phyloP scores from a whole-genome alignment of 306 rosid species.

The Castanea crenata region DNA sequence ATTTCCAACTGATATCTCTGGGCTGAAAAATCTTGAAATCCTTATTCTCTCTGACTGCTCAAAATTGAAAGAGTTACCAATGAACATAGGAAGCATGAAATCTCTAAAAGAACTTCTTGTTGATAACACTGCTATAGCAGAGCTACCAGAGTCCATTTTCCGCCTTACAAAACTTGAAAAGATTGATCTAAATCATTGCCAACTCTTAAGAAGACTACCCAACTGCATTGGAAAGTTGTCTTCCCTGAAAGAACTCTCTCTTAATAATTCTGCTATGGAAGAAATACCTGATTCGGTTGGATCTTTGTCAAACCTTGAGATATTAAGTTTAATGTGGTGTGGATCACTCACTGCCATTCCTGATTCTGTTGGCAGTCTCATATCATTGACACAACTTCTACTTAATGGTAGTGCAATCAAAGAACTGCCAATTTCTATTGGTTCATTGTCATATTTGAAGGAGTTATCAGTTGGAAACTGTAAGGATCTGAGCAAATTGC shows the following conservation, averaged over 20 bases:
- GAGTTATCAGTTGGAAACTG: conserved; percentile 35
- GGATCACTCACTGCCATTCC: conserved; percentile 43
- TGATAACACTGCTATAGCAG: conserved; percentile 37
- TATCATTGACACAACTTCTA: conserved; percentile 27
- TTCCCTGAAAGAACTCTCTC: conserved; percentile 50
- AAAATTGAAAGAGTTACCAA: conserved; percentile 44
- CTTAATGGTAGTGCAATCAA: conserved; percentile 23
- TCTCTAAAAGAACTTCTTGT: conserved; percentile 45
- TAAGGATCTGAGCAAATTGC: conserved; percentile 30
- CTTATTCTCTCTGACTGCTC: conserved; percentile 44
- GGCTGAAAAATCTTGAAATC: conserved; percentile 48
- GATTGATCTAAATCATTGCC: conserved; percentile 41
- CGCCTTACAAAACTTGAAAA: conserved; percentile 44
- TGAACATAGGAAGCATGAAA: conserved; percentile 34
- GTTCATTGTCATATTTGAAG: conserved; percentile 44
- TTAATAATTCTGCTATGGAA: conserved; percentile 36
- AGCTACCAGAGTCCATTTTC: conserved; percentile 50
- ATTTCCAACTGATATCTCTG: conserved; percentile 55
- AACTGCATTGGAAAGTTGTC: conserved; percentile 40
- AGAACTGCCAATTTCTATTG: conserved; percentile 52
- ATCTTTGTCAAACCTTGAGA: conserved; percentile 52
- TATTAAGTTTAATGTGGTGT: conserved; percentile 43
- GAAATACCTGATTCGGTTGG: conserved; percentile 54
- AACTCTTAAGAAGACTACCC: conserved; percentile 38
- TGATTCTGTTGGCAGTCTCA: conserved; percentile 42